These are phyloP conservation scores for Dendrobium catenatum DNA, from an alignment of 106 monocot genomes.

Conservation along the genomic window DNA sequence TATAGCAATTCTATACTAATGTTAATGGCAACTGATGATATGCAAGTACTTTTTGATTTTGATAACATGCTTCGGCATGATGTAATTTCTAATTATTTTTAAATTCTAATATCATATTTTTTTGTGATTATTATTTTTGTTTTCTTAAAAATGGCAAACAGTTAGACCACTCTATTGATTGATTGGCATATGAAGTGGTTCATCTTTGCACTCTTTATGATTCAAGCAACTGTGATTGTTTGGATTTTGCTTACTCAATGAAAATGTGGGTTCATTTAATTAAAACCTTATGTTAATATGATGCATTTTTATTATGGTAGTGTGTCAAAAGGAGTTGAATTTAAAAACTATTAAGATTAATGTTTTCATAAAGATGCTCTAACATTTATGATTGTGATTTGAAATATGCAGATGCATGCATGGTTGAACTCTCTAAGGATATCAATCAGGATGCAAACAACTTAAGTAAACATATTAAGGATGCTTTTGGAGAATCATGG, in stretches of 20 bases:
- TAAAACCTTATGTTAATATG: neutral
- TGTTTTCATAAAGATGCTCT: neutral
- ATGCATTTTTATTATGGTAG: neutral
- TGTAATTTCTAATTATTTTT: neutral
- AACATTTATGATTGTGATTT: neutral
- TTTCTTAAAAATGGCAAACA: neutral
- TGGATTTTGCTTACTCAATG: neutral
- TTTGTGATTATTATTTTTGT: neutral
- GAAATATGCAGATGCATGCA: constrained; percentile 49
- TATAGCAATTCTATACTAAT: no score
- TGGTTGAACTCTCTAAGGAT: constrained; percentile 51
- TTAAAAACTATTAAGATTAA: neutral
- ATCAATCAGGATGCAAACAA: constrained; percentile 52
- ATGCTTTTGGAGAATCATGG: constrained; percentile 54
- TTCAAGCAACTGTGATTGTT: no score
- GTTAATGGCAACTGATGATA: neutral
- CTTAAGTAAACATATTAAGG: constrained; percentile 66
- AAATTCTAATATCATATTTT: neutral
- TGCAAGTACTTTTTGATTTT: neutral
- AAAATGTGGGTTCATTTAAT: neutral
- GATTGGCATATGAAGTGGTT: neutral
- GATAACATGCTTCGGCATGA: neutral
- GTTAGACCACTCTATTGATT: neutral
- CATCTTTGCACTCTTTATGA: no score
- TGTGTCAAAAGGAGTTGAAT: neutral